Evolutionary conservation across 176 grass and related monocot species (phyloP).

Genomic region (Oryza meyeriana): DNA sequence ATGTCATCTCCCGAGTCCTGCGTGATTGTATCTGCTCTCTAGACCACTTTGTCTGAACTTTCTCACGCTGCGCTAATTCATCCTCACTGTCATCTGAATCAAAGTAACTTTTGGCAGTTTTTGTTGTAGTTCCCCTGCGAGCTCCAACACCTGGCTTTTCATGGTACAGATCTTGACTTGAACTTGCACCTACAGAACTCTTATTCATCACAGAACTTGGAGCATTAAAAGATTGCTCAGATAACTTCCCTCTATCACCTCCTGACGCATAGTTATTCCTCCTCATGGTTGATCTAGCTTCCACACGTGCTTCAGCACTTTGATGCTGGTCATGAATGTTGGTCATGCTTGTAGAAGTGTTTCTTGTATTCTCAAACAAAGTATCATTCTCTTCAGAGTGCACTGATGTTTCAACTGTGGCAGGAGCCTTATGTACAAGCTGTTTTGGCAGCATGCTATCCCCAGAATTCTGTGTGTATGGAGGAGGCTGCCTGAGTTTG

Average conservation of each 20-base stretch:
- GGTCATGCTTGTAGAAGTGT: slow-evolving; percentile 28
- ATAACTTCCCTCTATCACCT: slow-evolving; percentile 27
- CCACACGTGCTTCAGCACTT: slow-evolving; percentile 12
- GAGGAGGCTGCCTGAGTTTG: slow-evolving; percentile 43
- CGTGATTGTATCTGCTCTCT: slow-evolving; percentile 55
- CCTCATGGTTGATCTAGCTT: slow-evolving; percentile 42
- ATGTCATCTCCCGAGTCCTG: slow-evolving; percentile 47
- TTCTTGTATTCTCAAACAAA: neutral
- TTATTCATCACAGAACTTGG: slow-evolving; percentile 14
- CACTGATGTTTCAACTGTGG: slow-evolving; percentile 39
- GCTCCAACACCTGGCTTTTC: slow-evolving; percentile 25
- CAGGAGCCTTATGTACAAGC: slow-evolving; percentile 44
- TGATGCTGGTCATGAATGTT: slow-evolving; percentile 24
- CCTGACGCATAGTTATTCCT: slow-evolving; percentile 32
- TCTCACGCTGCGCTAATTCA: slow-evolving; percentile 26
- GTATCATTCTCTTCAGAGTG: slow-evolving; percentile 29
- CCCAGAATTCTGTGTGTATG: slow-evolving; percentile 38
- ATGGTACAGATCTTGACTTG: slow-evolving; percentile 13
- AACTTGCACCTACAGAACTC: slow-evolving; percentile 31
- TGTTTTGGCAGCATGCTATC: slow-evolving; percentile 26
- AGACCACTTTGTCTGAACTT: slow-evolving; percentile 27
- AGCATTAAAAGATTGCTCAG: slow-evolving; percentile 15
- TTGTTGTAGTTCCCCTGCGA: slow-evolving; percentile 32
- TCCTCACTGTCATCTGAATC: slow-evolving; percentile 48
- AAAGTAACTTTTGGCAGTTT: slow-evolving; percentile 33